Percentiles rank a stretch among this genome's conserved stretches.
These are phyloP conservation scores for Galerina marginata DNA, from an alignment of 768 basidiomycete genomes.

Conservation along the genomic window DNA sequence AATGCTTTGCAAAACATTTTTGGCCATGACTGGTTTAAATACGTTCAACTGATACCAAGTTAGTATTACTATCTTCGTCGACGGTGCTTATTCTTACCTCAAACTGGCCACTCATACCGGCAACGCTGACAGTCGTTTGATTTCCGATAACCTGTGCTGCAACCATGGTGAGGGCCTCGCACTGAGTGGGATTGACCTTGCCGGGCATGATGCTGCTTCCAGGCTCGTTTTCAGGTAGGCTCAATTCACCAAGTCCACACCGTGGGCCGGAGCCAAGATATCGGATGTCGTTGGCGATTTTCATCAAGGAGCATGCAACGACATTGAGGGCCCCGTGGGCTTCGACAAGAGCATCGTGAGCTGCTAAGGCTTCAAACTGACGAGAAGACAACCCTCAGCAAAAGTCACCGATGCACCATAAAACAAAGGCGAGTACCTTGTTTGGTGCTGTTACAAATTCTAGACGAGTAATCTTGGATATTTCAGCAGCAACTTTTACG, in stretches of 20 bases:
- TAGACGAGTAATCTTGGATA: conserved; percentile 89
- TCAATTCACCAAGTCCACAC: conserved; percentile 95
- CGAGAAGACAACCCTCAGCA: conserved; percentile 6
- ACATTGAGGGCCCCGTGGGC: conserved; percentile 96
- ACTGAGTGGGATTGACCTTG: conserved; percentile 99
- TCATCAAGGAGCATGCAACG: conserved; percentile 96
- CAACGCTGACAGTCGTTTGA: conserved; percentile 90
- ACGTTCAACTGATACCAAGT: conserved; percentile 78
- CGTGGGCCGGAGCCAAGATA: conserved; percentile 98
- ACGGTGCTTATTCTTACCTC: conserved; percentile 62
- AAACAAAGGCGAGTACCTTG: conserved; percentile 61
- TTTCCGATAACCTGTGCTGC: conserved; percentile 99
- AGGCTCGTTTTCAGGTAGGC: conserved; percentile 96
- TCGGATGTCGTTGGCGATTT: conserved; percentile 99
- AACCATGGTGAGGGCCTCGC: conserved; percentile 98
- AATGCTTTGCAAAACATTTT: conserved; percentile 96
- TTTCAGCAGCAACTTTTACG: conserved; percentile 89
- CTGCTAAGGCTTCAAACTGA: conserved; percentile 95
- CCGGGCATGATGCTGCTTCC: conserved; percentile 99
- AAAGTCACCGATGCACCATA: not conserved
- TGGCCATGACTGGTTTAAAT: conserved; percentile 99
- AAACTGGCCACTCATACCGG: conserved; percentile 95
- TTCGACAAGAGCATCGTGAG: conserved; percentile 98
- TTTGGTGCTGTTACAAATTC: conserved; percentile 97
- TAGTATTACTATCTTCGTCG: conserved; percentile 7